Base-by-base conservation (phyloP, 352 stramenopile genomes). In the Pythium guiyangense region DNA sequence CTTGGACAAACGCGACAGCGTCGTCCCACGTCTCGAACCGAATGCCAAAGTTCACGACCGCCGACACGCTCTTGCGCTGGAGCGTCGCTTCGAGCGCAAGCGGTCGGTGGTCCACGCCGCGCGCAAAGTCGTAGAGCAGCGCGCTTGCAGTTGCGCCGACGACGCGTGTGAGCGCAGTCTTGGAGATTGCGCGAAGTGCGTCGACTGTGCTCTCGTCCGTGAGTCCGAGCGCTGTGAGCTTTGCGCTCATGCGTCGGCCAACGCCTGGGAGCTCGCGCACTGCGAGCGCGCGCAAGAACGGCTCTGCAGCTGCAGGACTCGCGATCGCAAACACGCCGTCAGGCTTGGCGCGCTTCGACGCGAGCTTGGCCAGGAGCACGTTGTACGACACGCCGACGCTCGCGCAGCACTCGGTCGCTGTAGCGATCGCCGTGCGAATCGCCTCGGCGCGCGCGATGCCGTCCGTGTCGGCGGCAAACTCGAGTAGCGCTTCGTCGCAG, bases 401-500 rank as follows among this genome's bases (percentile, higher is more conserved):
- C 15, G 94, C 94, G 51, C 84, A 84, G 63, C 96, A 99, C 12
- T 84, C 59, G 10, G 92, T 98, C 34, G 84, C 74, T 8, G 86
- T 60, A 1, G 70, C 74, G 42, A 96, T 90, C n/a, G 79, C 60
- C 18, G 78, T 27, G 14, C 88, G 82, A 52, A 96, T 86, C 4
- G 66, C 44, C 14, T 77, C 68, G 18, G 90, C 79, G 62, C 93
- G 96, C 39, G 67, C 59, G 20, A 86, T 49, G n/a, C 79, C 82
- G 54, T 91, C 66, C 1, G 75, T 81, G 51, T 70, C 71, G 29
- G 64, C 64, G 4, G 61, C 74, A 68, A 91, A 88, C 69, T 98
- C 92, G 26, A 98, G 64, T 57, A 97, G 98, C 0, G 90, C 86
- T 82, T 99, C 96, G 66, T 99, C 96, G 61, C 95, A 98, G 37